phyloP scores from a whole-genome alignment of 2,329 filamentous ascomycete genomes.

The Colletotrichum kahawae region DNA sequence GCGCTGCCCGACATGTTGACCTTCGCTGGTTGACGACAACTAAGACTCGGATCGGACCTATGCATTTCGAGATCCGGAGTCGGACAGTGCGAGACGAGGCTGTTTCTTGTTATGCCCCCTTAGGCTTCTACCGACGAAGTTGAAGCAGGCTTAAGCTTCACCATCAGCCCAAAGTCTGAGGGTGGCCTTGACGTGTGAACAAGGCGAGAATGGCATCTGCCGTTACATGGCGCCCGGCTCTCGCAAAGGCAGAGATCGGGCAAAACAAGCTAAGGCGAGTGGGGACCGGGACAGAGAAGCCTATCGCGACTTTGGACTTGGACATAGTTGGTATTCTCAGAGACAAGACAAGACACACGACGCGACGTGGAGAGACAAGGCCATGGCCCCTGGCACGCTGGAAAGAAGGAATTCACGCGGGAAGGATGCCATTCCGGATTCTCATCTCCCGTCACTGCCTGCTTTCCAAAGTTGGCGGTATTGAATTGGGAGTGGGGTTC shows the following conservation, averaged over 20 bases:
- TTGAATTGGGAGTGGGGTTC: neutral
- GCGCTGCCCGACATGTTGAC: neutral
- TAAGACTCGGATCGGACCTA: neutral
- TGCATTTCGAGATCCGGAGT: neutral
- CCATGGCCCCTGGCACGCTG: neutral
- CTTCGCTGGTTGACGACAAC: neutral
- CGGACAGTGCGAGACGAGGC: neutral
- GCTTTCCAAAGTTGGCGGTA: neutral
- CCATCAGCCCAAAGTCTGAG: neutral
- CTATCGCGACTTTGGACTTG: neutral
- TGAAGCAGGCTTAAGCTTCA: neutral
- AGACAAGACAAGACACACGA: neutral
- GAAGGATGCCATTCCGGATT: neutral
- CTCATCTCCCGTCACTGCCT: neutral
- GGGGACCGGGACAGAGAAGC: conserved; percentile 7
- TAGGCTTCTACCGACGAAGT: neutral
- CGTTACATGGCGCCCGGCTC: neutral
- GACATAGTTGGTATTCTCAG: neutral
- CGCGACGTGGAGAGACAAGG: neutral
- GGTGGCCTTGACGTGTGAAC: neutral
- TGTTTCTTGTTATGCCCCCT: neutral
- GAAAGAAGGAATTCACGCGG: neutral
- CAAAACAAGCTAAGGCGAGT: conserved; percentile 18
- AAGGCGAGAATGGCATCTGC: neutral
- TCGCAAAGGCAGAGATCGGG: conserved; percentile 13